Conservation (phyloP, 179 eudicot genomes). For the Beta corolliflora region DNA sequence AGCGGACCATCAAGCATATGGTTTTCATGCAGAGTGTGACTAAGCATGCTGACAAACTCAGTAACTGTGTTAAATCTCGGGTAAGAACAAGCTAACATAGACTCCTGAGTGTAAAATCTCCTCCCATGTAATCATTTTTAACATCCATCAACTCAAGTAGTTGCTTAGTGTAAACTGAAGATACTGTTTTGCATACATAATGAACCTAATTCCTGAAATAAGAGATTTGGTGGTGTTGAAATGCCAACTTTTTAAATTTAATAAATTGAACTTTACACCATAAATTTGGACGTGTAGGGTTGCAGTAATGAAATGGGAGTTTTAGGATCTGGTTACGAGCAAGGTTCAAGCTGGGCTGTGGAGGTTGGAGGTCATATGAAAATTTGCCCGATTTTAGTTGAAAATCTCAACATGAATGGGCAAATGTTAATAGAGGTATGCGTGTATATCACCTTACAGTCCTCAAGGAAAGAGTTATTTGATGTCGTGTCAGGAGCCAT, state of each 20-base stretch:
- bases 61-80: constrained; percentile 56
- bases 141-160: not conserved
- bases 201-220: not conserved
- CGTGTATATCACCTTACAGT: not conserved
- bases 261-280: constrained; percentile 2
- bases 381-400: constrained; percentile 75
- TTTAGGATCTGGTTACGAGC: constrained; percentile 52
- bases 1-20: constrained; percentile 93
- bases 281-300: constrained; percentile 40
- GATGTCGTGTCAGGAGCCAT: not conserved
- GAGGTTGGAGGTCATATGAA: constrained; percentile 79
- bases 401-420: constrained; percentile 71
- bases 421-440: constrained; percentile 83
- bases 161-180: not conserved
- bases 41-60: constrained; percentile 80
- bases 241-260: too few species aligned
- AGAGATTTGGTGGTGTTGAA: not conserved
- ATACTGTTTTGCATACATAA: not conserved
- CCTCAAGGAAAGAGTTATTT: not conserved
- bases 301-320: constrained; percentile 50
- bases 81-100: constrained; percentile 35
- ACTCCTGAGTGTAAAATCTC: not conserved
- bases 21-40: constrained; percentile 75
- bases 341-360: constrained; percentile 94
- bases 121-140: not conserved